Conservation (phyloP, 192 early-diverging fungal species). For the Gamsiella multidivaricata region DNA sequence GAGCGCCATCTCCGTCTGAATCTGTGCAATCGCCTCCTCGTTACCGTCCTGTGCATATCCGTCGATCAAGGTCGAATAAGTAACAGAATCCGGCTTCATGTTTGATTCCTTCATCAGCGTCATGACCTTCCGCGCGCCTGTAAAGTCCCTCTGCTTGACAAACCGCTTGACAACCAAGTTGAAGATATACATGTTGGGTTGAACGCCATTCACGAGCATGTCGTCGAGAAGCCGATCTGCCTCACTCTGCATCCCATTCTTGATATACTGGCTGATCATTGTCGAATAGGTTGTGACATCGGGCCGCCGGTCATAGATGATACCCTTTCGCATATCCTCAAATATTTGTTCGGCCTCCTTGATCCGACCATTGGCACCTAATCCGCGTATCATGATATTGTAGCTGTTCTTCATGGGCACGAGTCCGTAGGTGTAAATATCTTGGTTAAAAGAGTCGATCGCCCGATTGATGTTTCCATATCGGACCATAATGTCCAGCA, state of each 20-base stretch:
- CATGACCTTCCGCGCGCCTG: constrained; percentile 17
- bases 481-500: constrained; percentile 40
- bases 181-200: constrained; percentile 49
- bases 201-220: constrained; percentile 33
- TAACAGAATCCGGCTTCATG: constrained; percentile 37
- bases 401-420: constrained; percentile 18
- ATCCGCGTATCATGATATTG: constrained; percentile 45
- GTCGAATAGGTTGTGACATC: constrained; percentile 42
- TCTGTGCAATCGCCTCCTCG: constrained; percentile 38
- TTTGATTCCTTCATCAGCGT: constrained; percentile 18
- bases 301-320: constrained; percentile 2
- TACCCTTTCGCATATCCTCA: constrained; percentile 23
- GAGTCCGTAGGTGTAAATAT: background rate
- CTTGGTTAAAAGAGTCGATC: constrained; percentile 21
- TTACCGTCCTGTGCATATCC: constrained; percentile 37
- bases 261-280: constrained; percentile 30
- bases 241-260: constrained; percentile 12
- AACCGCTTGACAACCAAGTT: constrained; percentile 37
- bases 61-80: constrained; percentile 48
- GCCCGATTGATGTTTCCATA: constrained; percentile 16
- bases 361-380: background rate
- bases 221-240: constrained; percentile 32
- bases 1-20: constrained; percentile 38
- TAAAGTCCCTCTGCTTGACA: constrained; percentile 28
- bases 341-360: constrained; percentile 23